Conservation (phyloP, 352 stramenopile species). For the Phytophthora sojae region DNA sequence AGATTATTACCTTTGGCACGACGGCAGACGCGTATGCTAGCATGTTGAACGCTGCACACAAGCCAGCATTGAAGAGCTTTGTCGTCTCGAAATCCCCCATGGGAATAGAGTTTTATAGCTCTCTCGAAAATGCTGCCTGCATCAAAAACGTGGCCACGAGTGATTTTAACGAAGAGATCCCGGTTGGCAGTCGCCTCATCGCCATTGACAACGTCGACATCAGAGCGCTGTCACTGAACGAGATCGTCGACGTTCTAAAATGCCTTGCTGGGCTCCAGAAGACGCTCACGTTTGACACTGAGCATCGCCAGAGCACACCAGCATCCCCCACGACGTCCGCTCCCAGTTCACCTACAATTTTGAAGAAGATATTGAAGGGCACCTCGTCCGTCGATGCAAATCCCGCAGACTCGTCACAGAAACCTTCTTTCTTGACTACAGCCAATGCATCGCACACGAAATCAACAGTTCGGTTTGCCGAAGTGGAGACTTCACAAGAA, state of each 20-base stretch:
- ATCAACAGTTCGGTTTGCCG: conserved; percentile 11
- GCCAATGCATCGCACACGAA: not conserved
- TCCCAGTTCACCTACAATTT: not conserved
- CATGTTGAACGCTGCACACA: conserved; percentile 36
- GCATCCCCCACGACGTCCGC: not conserved
- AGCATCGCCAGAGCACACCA: not conserved
- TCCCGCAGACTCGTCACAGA: not conserved
- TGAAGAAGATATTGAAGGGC: conserved; percentile 4
- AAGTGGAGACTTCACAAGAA: not conserved
- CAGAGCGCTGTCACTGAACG: conserved; percentile 39
- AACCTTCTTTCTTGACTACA: not conserved
- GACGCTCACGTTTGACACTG: conserved; percentile 51
- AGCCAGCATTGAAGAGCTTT: conserved; percentile 22
- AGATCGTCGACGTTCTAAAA: conserved; percentile 46
- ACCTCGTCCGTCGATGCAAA: not conserved
- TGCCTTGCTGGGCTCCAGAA: conserved; percentile 35
- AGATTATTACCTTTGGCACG: conserved; percentile 69
- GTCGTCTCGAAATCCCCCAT: conserved; percentile 32
- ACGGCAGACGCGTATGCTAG: conserved; percentile 41
- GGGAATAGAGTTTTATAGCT: conserved; percentile 45
- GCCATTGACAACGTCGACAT: conserved; percentile 59
- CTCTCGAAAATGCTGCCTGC: conserved; percentile 16
- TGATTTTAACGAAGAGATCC: conserved; percentile 33
- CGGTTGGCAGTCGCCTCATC: conserved; percentile 53
- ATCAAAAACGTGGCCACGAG: conserved; percentile 12